Evolutionary conservation across 2,329 filamentous ascomycete species (phyloP), one percentile per base, ranked within the genome.

Genomic region (Fusarium dimerum): DNA sequence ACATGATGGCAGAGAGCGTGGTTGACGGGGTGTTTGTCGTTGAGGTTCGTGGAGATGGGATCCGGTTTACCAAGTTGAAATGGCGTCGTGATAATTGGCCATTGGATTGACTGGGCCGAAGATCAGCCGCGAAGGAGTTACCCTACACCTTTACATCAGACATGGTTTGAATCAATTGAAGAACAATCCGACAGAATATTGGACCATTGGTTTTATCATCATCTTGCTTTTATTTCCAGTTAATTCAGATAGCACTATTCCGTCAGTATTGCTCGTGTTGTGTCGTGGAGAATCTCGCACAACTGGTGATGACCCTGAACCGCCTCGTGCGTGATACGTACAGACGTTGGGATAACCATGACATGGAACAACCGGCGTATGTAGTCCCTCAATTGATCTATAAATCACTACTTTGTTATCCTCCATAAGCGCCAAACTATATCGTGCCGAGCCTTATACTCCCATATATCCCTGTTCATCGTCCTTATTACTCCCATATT

Each of bases 1-100:
- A 83, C 84, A 87, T 87, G 57, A 65, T 78, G 72, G 66, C 71
- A 66, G 53, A 47, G 56, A 54, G 47, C 45, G 56, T 58, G 53
- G 40, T 36, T 56, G 38, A 47, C 55, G 48, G 48, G 40, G 20
- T 5, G 5, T 26, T 45, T 53, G 54, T 63, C 61, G 61, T 63
- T 60, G 57, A 63, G 46, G 51, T 61, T 65, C 63, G 20, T 29
- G 49, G 59, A 63, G 57, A 58, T 63, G 54, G 60, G 58, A 60
- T 54, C 29, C 20, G 20, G 20, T 60, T 55, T 63, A 58, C 60
- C 51, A 64, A 63, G 52, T 63, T 65, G 65, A 63, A 63, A 65
- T 65, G 62, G 52, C 57, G 51, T 56, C 62, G 56, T 60, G 59
- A 63, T 59, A 57, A 66, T 66, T 66, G 60, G 62, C 54, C 32